These are phyloP conservation scores for Jatropha podagrica DNA, from an alignment of 441 rosid species.

Conservation along the genomic window DNA sequence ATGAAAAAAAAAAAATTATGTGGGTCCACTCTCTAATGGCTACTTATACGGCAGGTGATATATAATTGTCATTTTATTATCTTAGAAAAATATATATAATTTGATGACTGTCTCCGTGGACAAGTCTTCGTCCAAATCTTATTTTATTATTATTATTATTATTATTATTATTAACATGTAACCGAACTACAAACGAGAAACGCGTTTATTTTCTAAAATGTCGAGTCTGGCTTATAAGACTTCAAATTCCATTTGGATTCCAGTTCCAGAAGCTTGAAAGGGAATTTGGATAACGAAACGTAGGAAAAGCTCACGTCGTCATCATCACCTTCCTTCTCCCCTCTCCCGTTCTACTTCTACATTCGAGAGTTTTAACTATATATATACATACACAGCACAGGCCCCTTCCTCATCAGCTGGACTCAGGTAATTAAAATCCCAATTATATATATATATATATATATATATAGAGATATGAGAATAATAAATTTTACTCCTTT, in stretches of 20 bases:
- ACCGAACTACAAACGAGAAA: no score
- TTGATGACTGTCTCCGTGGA: not conserved
- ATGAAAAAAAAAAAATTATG: not conserved
- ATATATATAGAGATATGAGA: no score
- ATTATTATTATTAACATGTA: not conserved
- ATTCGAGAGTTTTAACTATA: no score
- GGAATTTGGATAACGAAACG: not conserved
- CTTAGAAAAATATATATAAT: no score
- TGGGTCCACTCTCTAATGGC: slow-evolving; percentile 2
- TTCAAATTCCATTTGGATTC: slow-evolving; percentile 17
- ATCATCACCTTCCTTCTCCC: no score
- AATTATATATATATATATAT: no score
- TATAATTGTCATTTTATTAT: no score
- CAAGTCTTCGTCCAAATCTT: not conserved
- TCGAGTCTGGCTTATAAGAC: not conserved
- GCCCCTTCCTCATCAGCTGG: no score
- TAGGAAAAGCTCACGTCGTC: not conserved
- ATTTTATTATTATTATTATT: not conserved
- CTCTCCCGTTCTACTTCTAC: not conserved
- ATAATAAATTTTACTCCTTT: no score
- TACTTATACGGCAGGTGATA: slow-evolving; percentile 2
- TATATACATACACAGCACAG: no score
- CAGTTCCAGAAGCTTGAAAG: not conserved
- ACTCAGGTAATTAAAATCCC: no score
- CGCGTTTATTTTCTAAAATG: not conserved